phyloP scores from a whole-genome alignment of 176 grass and related monocot species.

The Chloris gayana region DNA sequence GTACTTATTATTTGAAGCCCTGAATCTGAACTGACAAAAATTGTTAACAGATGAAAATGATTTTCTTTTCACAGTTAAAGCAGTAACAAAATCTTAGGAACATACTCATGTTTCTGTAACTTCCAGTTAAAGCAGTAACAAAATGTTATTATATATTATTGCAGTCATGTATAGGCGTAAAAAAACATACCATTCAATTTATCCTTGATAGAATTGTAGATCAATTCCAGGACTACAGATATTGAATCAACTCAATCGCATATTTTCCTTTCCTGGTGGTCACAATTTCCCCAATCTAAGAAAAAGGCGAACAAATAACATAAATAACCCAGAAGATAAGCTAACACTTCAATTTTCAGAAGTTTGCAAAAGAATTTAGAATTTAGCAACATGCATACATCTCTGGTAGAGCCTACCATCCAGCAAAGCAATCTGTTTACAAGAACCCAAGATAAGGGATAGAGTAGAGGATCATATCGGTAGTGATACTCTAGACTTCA shows the following conservation, averaged over 20 bases:
- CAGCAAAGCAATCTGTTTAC: constrained; percentile 13
- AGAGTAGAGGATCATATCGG: neutral
- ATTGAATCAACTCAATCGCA: constrained; percentile 76
- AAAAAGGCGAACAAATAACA: constrained; percentile 23
- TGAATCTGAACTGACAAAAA: neutral
- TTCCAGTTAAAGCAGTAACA: neutral
- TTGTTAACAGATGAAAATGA: neutral
- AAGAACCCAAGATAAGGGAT: neutral
- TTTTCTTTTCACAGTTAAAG: neutral
- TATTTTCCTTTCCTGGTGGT: constrained; percentile 90
- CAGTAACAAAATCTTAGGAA: too few species aligned
- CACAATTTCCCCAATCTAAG: constrained; percentile 82
- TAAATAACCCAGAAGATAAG: constrained; percentile 6
- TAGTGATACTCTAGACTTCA: neutral
- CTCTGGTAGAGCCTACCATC: constrained; percentile 27
- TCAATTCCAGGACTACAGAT: constrained; percentile 53
- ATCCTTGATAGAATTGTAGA: neutral
- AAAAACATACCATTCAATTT: constrained; percentile 35
- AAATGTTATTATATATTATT: constrained; percentile 3
- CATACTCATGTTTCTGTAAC: neutral
- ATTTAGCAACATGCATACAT: neutral
- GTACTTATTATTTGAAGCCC: neutral
- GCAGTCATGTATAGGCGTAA: constrained; percentile 1
- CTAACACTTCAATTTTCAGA: neutral
- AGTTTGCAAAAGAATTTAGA: constrained; percentile 22